These are phyloP conservation scores for Lentinula guzmanii DNA, from an alignment of 768 basidiomycete species.

Conservation along the genomic window DNA sequence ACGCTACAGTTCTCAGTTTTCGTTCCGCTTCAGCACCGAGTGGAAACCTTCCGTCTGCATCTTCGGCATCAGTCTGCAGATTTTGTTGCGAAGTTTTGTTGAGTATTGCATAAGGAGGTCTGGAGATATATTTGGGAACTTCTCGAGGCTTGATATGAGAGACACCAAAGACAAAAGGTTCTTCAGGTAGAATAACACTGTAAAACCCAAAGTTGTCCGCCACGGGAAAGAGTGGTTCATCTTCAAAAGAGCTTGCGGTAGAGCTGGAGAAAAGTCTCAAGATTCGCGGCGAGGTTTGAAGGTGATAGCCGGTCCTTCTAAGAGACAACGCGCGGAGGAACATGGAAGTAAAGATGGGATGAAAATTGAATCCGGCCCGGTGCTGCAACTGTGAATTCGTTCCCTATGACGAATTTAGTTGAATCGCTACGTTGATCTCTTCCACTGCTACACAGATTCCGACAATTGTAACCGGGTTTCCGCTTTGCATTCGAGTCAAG, in stretches of 20 bases:
- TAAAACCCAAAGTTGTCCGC: conserved; percentile 24
- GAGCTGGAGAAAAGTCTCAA: background rate
- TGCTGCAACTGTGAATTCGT: background rate
- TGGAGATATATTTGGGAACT: conserved; percentile 51
- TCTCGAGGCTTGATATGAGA: conserved; percentile 49
- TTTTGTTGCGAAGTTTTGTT: conserved; percentile 4
- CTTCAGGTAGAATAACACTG: conserved; percentile 56
- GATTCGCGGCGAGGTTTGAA: background rate
- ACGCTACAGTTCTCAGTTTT: conserved; percentile 46
- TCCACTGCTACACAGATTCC: no score
- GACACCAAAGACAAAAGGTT: conserved; percentile 61
- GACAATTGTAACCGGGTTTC: no score
- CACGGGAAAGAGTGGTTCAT: background rate
- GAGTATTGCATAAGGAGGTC: conserved; percentile 48
- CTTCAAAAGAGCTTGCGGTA: background rate
- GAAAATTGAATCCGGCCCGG: background rate
- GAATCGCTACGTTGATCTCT: no score
- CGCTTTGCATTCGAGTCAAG: no score
- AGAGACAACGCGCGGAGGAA: background rate
- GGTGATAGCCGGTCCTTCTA: background rate
- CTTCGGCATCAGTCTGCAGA: conserved; percentile 7
- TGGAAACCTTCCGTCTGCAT: conserved; percentile 30
- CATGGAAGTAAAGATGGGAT: background rate
- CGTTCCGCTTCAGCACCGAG: conserved; percentile 51
- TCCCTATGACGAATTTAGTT: no score